Percentiles rank a stretch among this genome's conserved stretches.
phyloP scores from a whole-genome alignment of 1,284 basidiomycete genomes.

The Microbotryomycetes sp. region DNA sequence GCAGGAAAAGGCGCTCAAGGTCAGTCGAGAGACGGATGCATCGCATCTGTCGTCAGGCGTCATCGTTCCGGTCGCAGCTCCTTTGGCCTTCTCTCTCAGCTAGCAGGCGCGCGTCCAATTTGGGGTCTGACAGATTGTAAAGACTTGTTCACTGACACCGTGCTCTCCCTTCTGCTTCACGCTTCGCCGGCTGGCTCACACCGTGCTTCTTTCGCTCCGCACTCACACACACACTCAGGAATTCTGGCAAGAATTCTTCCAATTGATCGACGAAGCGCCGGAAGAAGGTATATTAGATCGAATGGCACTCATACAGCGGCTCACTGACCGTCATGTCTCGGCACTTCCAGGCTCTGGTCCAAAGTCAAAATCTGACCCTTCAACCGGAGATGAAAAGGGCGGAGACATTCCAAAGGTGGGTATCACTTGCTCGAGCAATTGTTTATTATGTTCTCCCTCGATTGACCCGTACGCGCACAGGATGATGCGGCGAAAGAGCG shows the following conservation, averaged over 20 bases:
- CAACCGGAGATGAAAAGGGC: slow-evolving; percentile 27
- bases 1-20: slow-evolving; percentile 38
- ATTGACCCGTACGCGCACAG: too few relatives aligned
- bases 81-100: too few relatives aligned
- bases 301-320: too few relatives aligned
- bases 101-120: slow-evolving; percentile 8
- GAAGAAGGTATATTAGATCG: too few relatives aligned
- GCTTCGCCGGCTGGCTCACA: too few relatives aligned
- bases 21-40: slow-evolving; percentile 29
- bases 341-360: slow-evolving; percentile 12
- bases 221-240: too few relatives aligned
- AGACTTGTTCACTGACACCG: not conserved
- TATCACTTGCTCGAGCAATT: not conserved
- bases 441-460: too few relatives aligned
- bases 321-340: too few relatives aligned
- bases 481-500: slow-evolving; percentile 36
- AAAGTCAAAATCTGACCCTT: not conserved
- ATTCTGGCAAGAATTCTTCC: slow-evolving; percentile 18
- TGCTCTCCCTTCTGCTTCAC: not conserved
- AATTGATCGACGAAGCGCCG: slow-evolving; percentile 30
- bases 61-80: too few relatives aligned
- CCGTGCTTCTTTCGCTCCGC: too few relatives aligned
- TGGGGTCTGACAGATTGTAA: too few relatives aligned
- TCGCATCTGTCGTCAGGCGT: slow-evolving; percentile 29
- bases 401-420: slow-evolving; percentile 37